phyloP scores from a whole-genome alignment of 768 basidiomycete genomes.

The Sporobolomyces phaffii region DNA sequence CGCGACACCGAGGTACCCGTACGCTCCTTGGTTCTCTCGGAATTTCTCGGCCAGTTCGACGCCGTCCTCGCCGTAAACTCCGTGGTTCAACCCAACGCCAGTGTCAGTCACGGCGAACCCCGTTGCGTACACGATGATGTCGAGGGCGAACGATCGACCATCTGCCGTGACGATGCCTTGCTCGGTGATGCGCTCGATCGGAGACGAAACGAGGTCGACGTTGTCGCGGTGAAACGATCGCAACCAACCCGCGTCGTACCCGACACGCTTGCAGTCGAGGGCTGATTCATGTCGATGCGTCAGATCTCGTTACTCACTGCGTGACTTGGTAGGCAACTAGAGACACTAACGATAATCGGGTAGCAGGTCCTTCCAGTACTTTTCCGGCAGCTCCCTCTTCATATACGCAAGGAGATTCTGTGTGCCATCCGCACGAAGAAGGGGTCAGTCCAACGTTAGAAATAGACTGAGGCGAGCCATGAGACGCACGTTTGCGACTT shows the following conservation, averaged over 20 bases:
- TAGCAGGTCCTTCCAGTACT: slow-evolving; percentile 52
- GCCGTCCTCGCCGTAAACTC: slow-evolving; percentile 26
- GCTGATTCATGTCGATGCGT: slow-evolving; percentile 19
- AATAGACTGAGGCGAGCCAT: neutral
- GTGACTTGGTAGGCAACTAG: no score
- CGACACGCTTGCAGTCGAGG: slow-evolving; percentile 50
- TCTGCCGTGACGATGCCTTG: slow-evolving; percentile 13
- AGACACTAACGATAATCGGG: slow-evolving; percentile 49
- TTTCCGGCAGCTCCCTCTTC: slow-evolving; percentile 51
- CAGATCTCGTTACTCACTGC: neutral
- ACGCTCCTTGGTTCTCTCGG: slow-evolving; percentile 25
- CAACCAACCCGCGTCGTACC: slow-evolving; percentile 60
- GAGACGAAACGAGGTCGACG: slow-evolving; percentile 47
- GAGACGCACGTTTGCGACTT: neutral
- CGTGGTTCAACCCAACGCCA: slow-evolving; percentile 31
- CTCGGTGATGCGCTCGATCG: slow-evolving; percentile 27
- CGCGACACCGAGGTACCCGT: slow-evolving; percentile 18
- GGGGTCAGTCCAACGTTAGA: no score
- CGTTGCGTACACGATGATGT: slow-evolving; percentile 29
- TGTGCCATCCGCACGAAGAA: no score
- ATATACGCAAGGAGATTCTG: neutral
- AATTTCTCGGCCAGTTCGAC: slow-evolving; percentile 23
- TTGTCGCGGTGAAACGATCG: slow-evolving; percentile 54
- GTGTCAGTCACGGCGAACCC: slow-evolving; percentile 29
- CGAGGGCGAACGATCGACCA: slow-evolving; percentile 11